A percentile compares a stretch with the other conserved stretches of the same genome.
Evolutionary conservation across 768 basidiomycete genomes (phyloP).

Genomic region (Scleroderma bovista): DNA sequence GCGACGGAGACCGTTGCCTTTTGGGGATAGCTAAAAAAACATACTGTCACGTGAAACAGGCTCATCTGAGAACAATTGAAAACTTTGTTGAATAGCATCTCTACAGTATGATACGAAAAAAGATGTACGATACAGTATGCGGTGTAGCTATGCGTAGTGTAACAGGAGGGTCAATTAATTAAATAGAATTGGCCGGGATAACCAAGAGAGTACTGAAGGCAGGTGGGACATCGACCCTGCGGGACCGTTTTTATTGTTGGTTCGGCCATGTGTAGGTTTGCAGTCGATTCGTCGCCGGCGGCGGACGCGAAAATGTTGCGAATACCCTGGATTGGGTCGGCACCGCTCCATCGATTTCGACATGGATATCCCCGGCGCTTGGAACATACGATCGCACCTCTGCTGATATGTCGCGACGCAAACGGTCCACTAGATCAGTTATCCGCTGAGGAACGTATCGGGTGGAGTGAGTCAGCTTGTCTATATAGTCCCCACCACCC

Average conservation of each 20-base stretch:
- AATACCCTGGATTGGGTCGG: slow-evolving; percentile 16
- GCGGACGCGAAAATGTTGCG: slow-evolving; percentile 36
- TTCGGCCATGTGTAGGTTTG: slow-evolving; percentile 5
- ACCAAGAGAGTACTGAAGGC: not conserved
- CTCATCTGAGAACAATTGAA: too few species aligned
- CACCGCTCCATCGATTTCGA: slow-evolving; percentile 7
- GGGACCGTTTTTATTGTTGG: not conserved
- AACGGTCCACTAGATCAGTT: slow-evolving; percentile 36
- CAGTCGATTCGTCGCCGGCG: slow-evolving; percentile 11
- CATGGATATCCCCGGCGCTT: slow-evolving; percentile 18
- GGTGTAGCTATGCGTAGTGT: slow-evolving; percentile 13
- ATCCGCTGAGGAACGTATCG: slow-evolving; percentile 30
- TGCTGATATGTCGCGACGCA: slow-evolving; percentile 51
- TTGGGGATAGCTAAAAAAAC: not conserved
- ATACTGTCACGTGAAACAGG: not conserved
- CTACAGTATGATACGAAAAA: slow-evolving; percentile 12
- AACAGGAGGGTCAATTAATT: slow-evolving; percentile 5
- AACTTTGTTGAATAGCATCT: not conserved
- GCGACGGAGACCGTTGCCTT: not conserved
- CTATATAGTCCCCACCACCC: slow-evolving; percentile 7
- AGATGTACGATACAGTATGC: slow-evolving; percentile 15
- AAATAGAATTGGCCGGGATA: not conserved
- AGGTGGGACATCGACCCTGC: too few species aligned
- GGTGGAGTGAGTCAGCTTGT: slow-evolving; percentile 8
- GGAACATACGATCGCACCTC: slow-evolving; percentile 61